Base-by-base conservation (phyloP, 768 basidiomycete species). In the Serendipita vermifera region DNA sequence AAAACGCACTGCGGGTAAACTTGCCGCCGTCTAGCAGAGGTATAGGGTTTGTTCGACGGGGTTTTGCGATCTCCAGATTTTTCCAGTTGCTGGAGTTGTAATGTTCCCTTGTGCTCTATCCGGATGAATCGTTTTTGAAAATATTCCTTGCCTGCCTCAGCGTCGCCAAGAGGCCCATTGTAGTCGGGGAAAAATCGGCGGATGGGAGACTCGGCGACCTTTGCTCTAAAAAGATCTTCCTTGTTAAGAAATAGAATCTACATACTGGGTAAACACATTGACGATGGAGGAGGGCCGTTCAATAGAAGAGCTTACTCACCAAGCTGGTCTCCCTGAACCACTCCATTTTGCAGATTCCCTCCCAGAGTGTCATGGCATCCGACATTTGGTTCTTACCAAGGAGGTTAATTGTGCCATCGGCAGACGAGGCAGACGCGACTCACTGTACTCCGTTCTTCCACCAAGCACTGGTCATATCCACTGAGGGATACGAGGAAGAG, bases 301-400 rank as follows among this genome's bases (percentile, higher is more conserved):
- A 20, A n/a, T 4, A 26, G 11, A 22, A 15, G 32, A n/a, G 39
- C 39, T 6, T 41, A n/a, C 84, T 41, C 60, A 91, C 91, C 55
- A 96, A 89, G 7, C 88, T 90, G 0, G 92, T 92, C 60, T 86
- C 80, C 69, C 87, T 87, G 72, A 96, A 96, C 91, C 91, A 96
- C 61, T 93, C 89, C 11, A 89, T 92, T 67, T 94, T 90, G 71
- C 90, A 93, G 77, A 97, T 93, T 38, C 89, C 90, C 63, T 96
- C 92, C 85, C 92, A 97, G 53, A 97, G 89, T n/a, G 89, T 90
- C 82, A 97, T 86, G 1, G 92, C 89, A 61, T 97, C 92, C 72
- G 92, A 87, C 91, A 97, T 94, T 82, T 94, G 92, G 66, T 97
- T 97, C 85, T 92, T n/a, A n/a, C 36, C 13, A 38, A 38, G 11